phyloP scores from a whole-genome alignment of 2,329 filamentous ascomycete species.

The Tolypocladium sp. region DNA sequence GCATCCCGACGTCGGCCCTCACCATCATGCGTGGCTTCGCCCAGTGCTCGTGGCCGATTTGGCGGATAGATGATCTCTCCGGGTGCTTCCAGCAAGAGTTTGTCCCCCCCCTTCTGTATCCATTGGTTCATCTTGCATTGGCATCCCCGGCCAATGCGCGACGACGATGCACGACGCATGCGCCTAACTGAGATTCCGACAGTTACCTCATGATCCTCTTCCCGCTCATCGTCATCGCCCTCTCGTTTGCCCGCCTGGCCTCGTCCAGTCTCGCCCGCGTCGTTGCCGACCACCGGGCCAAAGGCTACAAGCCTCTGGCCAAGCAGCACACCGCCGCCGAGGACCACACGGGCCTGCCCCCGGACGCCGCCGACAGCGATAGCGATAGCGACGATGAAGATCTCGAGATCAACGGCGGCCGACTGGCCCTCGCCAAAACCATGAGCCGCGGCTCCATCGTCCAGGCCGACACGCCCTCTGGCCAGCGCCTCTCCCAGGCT shows the following conservation, averaged over 20 bases:
- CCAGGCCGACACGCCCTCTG: slow-evolving; percentile 66
- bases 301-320: slow-evolving; percentile 49
- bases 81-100: slow-evolving; percentile 60
- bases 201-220: slow-evolving; percentile 57
- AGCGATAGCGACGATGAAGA: slow-evolving; percentile 53
- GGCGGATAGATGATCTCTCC: slow-evolving; percentile 55
- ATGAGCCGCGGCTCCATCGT: slow-evolving; percentile 56
- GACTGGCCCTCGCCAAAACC: slow-evolving; percentile 49
- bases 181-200: neutral
- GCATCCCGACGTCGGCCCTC: slow-evolving; percentile 1
- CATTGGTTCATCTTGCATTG: neutral
- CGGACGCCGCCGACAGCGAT: slow-evolving; percentile 37
- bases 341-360: slow-evolving; percentile 44
- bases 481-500: slow-evolving; percentile 59
- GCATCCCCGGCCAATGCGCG: slow-evolving; percentile 1
- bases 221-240: slow-evolving; percentile 59
- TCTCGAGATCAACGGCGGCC: slow-evolving; percentile 48
- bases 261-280: slow-evolving; percentile 46
- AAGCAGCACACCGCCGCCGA: slow-evolving; percentile 27
- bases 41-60: slow-evolving; percentile 48
- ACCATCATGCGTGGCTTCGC: slow-evolving; percentile 38
- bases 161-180: neutral
- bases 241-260: slow-evolving; percentile 61
- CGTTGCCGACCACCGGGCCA: slow-evolving; percentile 36
- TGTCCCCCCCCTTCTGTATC: slow-evolving; percentile 21